Evolutionary conservation across 768 basidiomycete genomes (phyloP).

Genomic region (Pholiota microspora): DNA sequence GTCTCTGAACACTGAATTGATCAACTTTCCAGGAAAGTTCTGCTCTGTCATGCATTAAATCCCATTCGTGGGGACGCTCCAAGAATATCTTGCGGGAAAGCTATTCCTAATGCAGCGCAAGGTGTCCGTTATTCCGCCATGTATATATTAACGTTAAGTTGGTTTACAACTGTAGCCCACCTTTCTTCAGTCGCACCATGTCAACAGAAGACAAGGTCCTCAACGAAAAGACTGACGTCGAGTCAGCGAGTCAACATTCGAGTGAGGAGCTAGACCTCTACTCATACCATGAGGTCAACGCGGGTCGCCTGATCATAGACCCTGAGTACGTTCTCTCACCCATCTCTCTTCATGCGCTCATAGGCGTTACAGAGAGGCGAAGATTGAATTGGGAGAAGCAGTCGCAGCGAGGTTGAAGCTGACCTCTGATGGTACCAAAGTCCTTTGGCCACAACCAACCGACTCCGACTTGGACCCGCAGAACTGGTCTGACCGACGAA

Average conservation of each 20-base stretch:
- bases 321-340: conserved; percentile 43
- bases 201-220: conserved; percentile 17
- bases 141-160: not conserved
- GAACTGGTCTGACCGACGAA: conserved; percentile 56
- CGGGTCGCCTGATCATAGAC: conserved; percentile 61
- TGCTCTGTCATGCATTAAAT: not conserved
- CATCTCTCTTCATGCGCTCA: not conserved
- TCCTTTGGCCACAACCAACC: conserved; percentile 71
- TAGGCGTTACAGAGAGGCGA: conserved; percentile 47
- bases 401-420: conserved; percentile 57
- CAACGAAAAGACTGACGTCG: conserved; percentile 21
- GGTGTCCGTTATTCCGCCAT: not conserved
- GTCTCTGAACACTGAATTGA: too few species aligned
- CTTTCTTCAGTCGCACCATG: conserved; percentile 17
- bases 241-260: conserved; percentile 13
- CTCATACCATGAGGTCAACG: conserved; percentile 51
- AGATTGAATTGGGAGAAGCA: conserved; percentile 55
- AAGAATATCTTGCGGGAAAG: conserved; percentile 3
- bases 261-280: conserved; percentile 29
- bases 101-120: conserved; percentile 1
- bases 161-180: not conserved
- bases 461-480: conserved; percentile 65
- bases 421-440: conserved; percentile 50
- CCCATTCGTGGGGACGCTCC: not conserved
- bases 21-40: not conserved